Percentiles rank a stretch among this genome's conserved stretches.
These are phyloP conservation scores for Citrus reticulata DNA, from an alignment of 345 rosid species.

Conservation along the genomic window DNA sequence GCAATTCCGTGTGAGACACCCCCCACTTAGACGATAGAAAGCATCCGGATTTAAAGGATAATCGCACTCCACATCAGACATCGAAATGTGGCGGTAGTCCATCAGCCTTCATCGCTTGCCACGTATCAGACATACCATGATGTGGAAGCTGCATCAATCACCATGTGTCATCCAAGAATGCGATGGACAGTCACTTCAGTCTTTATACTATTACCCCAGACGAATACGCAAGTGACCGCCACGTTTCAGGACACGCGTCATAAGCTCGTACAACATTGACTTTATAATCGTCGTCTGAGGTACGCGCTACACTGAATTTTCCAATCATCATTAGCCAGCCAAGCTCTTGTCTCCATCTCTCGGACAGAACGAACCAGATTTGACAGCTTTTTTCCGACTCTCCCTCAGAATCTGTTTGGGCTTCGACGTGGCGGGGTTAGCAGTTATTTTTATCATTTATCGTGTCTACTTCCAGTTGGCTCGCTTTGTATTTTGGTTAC, in stretches of 20 bases:
- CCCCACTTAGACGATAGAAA: background rate
- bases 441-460: background rate
- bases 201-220: background rate
- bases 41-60: background rate
- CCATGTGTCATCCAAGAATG: background rate
- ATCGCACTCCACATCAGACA: background rate
- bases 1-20: background rate
- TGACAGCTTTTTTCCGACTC: too few relatives aligned
- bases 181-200: background rate
- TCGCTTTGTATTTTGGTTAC: background rate
- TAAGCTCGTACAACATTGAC: background rate
- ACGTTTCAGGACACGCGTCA: constrained; percentile 2
- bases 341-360: background rate
- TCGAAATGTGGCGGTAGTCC: background rate
- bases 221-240: background rate
- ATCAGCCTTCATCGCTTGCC: background rate
- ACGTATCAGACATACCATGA: background rate
- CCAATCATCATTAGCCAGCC: background rate
- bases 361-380: background rate
- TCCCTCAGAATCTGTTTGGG: too few relatives aligned
- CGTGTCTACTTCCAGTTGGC: background rate
- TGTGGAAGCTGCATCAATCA: too few relatives aligned
- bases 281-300: background rate
- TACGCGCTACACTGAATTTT: background rate
- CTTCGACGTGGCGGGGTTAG: background rate